Evolutionary conservation across 768 basidiomycete species (phyloP).

Genomic region (Serpula lacrymans): DNA sequence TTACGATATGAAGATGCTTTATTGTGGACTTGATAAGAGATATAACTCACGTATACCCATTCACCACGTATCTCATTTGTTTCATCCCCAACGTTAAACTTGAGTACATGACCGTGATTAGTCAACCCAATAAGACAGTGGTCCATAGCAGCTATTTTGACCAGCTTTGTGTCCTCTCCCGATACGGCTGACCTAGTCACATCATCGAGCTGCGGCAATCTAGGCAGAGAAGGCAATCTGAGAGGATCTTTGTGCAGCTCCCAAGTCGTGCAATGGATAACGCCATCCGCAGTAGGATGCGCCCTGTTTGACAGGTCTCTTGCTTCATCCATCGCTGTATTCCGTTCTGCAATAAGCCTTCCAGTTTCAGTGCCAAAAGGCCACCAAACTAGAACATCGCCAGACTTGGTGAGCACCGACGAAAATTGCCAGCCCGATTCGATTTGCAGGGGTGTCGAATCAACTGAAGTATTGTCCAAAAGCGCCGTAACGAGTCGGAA

Average conservation of each 20-base stretch:
- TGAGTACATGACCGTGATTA: constrained; percentile 72
- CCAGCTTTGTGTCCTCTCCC: constrained; percentile 42
- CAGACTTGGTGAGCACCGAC: constrained; percentile 67
- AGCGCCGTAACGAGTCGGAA: constrained; percentile 48
- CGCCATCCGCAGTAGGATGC: constrained; percentile 29
- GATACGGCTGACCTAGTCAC: constrained; percentile 23
- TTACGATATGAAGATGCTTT: constrained; percentile 1
- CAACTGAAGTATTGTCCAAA: constrained; percentile 38
- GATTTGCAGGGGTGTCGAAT: constrained; percentile 55
- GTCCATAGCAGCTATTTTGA: constrained; percentile 81
- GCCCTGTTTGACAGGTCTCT: constrained; percentile 31
- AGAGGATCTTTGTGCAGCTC: constrained; percentile 51
- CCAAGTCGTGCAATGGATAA: constrained; percentile 64
- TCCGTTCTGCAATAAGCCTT: constrained; percentile 32
- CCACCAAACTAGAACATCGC: constrained; percentile 76
- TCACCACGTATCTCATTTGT: constrained; percentile 31
- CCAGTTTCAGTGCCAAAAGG: constrained; percentile 48
- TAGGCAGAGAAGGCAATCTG: constrained; percentile 56
- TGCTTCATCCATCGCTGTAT: constrained; percentile 44
- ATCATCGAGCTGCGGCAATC: constrained; percentile 47
- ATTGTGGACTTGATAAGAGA: neutral
- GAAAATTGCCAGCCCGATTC: constrained; percentile 83
- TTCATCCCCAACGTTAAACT: constrained; percentile 49
- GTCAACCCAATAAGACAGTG: constrained; percentile 76
- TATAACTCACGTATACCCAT: constrained; percentile 72